Evolutionary conservation across 768 basidiomycete species (phyloP).

Genomic region (Termitomyces sp.): DNA sequence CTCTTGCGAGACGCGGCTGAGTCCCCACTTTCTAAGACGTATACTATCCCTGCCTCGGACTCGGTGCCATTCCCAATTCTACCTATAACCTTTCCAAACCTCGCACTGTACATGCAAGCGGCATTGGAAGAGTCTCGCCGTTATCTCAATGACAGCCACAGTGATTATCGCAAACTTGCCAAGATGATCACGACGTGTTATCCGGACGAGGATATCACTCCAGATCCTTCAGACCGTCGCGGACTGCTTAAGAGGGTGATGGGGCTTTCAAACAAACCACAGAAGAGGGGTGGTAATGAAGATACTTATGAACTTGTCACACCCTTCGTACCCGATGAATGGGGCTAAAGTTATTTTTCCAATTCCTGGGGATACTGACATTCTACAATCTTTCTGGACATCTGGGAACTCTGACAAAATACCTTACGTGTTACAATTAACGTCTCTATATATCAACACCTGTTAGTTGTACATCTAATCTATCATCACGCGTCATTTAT

Average conservation of each 20-base stretch:
- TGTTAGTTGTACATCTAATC: not conserved
- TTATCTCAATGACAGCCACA: constrained; percentile 53
- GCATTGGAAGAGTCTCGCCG: constrained; percentile 65
- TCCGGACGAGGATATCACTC: constrained; percentile 34
- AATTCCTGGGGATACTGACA: not conserved
- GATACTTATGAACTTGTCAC: constrained; percentile 81
- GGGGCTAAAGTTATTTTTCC: constrained; percentile 36
- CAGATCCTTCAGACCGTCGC: constrained; percentile 30
- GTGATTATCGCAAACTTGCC: constrained; percentile 60
- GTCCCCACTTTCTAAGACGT: constrained; percentile 59
- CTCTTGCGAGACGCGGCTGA: constrained; percentile 64
- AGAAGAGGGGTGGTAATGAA: constrained; percentile 57
- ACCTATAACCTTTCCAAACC: constrained; percentile 70
- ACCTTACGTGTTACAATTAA: not conserved
- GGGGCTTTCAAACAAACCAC: constrained; percentile 38
- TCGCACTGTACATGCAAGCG: constrained; percentile 71
- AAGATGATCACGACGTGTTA: constrained; percentile 68
- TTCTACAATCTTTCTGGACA: not conserved
- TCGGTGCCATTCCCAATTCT: constrained; percentile 62
- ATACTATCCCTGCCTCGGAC: constrained; percentile 60
- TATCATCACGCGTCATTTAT: not conserved
- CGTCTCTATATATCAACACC: not conserved
- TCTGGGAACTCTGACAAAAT: not conserved
- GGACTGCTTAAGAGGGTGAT: constrained; percentile 61
- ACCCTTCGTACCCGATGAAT: constrained; percentile 75